phyloP scores from a whole-genome alignment of 768 basidiomycete species.

The Tylopilus sp. region DNA sequence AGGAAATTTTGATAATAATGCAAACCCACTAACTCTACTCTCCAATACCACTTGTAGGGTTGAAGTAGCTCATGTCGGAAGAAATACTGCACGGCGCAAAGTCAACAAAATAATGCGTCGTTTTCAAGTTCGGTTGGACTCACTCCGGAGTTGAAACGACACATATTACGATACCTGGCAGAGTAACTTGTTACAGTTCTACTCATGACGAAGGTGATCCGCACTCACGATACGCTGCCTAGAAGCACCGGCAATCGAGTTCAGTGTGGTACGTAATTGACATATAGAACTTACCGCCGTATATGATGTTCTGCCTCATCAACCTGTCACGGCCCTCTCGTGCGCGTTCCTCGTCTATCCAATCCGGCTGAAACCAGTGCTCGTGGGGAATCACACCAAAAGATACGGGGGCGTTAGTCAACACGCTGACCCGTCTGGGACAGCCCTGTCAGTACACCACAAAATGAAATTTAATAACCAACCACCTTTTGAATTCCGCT shows the following conservation, averaged over 20 bases:
- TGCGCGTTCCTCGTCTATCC: slow-evolving; percentile 69
- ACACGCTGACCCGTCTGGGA: slow-evolving; percentile 30
- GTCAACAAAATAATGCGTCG: slow-evolving; percentile 1
- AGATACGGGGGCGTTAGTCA: slow-evolving; percentile 41
- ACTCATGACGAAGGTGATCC: neutral
- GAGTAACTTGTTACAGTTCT: neutral
- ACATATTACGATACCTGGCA: slow-evolving; percentile 70
- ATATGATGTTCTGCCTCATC: slow-evolving; percentile 44
- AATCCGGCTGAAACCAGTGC: slow-evolving; percentile 70
- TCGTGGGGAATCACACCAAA: slow-evolving; percentile 58
- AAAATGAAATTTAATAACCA: neutral
- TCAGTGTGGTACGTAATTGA: neutral
- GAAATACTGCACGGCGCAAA: slow-evolving; percentile 42
- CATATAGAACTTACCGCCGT: slow-evolving; percentile 39
- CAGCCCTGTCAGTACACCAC: slow-evolving; percentile 13
- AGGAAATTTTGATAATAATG: neutral
- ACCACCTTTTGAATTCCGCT: slow-evolving; percentile 47
- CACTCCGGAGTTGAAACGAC: slow-evolving; percentile 69
- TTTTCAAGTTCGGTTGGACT: slow-evolving; percentile 18
- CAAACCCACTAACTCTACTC: slow-evolving; percentile 44
- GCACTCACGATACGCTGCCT: slow-evolving; percentile 45
- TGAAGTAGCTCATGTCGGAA: slow-evolving; percentile 51
- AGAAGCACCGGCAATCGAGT: slow-evolving; percentile 7
- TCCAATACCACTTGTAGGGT: slow-evolving; percentile 59
- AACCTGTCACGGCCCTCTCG: slow-evolving; percentile 49